Evolutionary conservation across 805 yeast species (phyloP), one percentile per base, ranked within the genome.

Genomic region (Metschnikowia cubensis): DNA sequence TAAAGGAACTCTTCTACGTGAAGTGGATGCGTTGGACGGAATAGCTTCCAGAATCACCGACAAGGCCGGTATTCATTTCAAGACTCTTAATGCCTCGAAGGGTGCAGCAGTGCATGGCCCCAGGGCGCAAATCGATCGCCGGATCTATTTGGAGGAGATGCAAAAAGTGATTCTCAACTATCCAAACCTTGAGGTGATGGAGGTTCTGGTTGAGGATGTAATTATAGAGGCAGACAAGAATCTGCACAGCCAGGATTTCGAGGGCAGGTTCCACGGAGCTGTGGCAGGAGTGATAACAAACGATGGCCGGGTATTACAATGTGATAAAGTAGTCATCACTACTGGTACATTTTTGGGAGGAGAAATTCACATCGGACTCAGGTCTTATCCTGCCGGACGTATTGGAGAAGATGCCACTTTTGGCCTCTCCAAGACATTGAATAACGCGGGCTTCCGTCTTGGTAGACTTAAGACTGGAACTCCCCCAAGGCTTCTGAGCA

Each of bases 81-180:
- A 89, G 61, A 83, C 89, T 53, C 73, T 94, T 54, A 94, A 94
- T 65, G 76, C 84, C 42, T 85, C 96, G 1, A 80, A 89, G 56
- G 99, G 99, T 2, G 87, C 96, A 0, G 99, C 99, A 0, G 98
- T 92, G 1, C 96, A 97, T 89, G 98, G 99, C 0, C 97, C 97
- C 6, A 71, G 99, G 52, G 97, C 97, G 0, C 99, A 94, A 69
- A 92, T 94, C 31, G 99, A 94, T 66, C 74, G 99, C 55, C 72
- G 80, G 41, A 75, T 92, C 1, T 94, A 94, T 64, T 70, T 85
- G 58, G 61, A 65, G 14, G 90, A 87, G 60, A 90, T 94, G 97
- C 96, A 88, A 62, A 59, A 67, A 2, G 83, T 75, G 50, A 72
- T 94, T 20, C 63, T 68, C 37, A 65, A 69, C 53, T 84, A 84